Evolutionary conservation across 2,329 filamentous ascomycete species (phyloP), one percentile per base, ranked within the genome.

Genomic region (Sporothrix humicola): DNA sequence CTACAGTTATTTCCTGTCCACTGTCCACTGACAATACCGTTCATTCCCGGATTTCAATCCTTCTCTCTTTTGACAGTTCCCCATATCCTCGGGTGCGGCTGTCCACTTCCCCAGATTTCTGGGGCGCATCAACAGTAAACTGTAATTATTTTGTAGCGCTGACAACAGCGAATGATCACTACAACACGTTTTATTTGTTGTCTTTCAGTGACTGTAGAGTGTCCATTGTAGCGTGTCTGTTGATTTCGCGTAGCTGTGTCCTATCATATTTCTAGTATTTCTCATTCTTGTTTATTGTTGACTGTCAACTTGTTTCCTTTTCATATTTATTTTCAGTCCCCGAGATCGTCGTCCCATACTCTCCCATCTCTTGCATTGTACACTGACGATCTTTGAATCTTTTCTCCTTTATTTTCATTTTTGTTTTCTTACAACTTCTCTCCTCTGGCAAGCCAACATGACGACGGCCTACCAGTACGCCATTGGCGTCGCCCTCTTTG

Each of bases 401-500:
- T 31, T 12, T 8, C n/a, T 54, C 6, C 7, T 54, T 44, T 69
- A 1, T 69, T 54, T 52, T 26, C 20, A 26, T 26, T 26, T 52
- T 52, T 0, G 3, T 37, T 31, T 7, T 68, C 23, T 23, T 37
- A 6, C 31, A 37, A 23, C 42, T 12, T 48, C 65, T 23, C 9
- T 20, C n/a, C 31, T 23, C 12, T 31, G 44, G 10, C 46, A 17
- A 46, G 44, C 17, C 65, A 68, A 46, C 65, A 68, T 52, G 44
- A 68, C 46, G 46, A 50, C 66, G 8, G 66, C 66, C 23, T 54
- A 52, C 66, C 66, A 54, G 13, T 72, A 71, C 44, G 58, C 54
- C 23, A 42, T 74, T 48, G 70, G 70, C 71, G 87, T 89, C 73
- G 86, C 86, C 66, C 78, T 88, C 52, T 89, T 89, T 78, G 87